Evolutionary conservation across 768 basidiomycete genomes (phyloP), one percentile per base, ranked within the genome.

Genomic region (Imleria badia): DNA sequence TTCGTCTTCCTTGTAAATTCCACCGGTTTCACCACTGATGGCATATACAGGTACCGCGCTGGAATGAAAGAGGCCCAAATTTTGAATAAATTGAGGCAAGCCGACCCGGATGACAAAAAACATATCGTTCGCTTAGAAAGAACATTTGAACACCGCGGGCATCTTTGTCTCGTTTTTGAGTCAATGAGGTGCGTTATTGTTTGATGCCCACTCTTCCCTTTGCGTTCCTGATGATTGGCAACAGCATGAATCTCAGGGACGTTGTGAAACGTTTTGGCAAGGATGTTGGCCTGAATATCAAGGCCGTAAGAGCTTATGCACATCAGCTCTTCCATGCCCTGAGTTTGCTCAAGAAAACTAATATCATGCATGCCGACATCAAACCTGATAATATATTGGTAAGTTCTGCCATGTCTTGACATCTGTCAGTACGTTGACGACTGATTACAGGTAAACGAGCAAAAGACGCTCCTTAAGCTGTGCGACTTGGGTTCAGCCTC

Each of bases 381-480:
- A 98, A 98, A 72, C 97, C 97, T 19, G 97, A 98, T 70, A 98
- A 98, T 68, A 96, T 99, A 40, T 71, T 98, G 65, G 95, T 94
- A 58, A 31, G 86, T 80, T 34, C 44, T 17, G n/a, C 54, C 30
- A 11, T 49, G 20, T 3, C 35, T 54, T 60, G 43, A 36, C 51
- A 40, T 36, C 47, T 64, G 54, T 56, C 60, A 51, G 49, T 55
- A 53, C 42, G 51, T 56, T 58, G 39, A 61, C 48, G 15, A 45
- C 54, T 20, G 39, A 29, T 42, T 42, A 30, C 50, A 98, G 94
- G 94, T 98, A 30, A 97, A 94, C 60, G 95, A 98, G 62, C 86
- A 85, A 63, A 98, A 98, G 77, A 94, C 91, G 4, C 72, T 93
- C 20, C 74, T 98, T 54, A 99, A 99, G 73, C 74, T 99, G 3